Conservation (phyloP, 75 land plant genomes). For the Cupressus sempervirens region DNA sequence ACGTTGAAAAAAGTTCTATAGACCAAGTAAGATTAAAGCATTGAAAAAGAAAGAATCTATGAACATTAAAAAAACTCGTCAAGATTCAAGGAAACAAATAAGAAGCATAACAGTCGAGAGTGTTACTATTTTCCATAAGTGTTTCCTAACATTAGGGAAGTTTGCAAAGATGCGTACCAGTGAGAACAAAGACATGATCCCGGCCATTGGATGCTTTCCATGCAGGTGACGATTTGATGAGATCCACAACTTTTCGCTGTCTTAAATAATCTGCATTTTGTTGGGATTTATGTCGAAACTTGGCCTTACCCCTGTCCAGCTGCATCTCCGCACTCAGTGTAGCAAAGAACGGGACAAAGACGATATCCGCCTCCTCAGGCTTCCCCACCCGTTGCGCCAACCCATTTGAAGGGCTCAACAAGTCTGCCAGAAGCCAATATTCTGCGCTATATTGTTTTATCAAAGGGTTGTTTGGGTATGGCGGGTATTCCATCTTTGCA, state of each 20-base stretch:
- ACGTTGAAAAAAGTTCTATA: background rate
- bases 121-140: background rate
- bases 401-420: conserved; percentile 37
- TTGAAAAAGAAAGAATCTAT: background rate
- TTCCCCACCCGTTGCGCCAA: conserved; percentile 48
- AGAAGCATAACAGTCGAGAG: background rate
- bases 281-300: conserved; percentile 49
- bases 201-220: conserved; percentile 74
- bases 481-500: conserved; percentile 22
- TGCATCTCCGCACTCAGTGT: conserved; percentile 84
- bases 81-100: background rate
- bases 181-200: conserved; percentile 86
- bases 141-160: background rate
- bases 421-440: conserved; percentile 77
- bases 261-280: conserved; percentile 69
- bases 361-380: conserved; percentile 50
- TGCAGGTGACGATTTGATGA: conserved; percentile 43
- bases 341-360: conserved; percentile 88
- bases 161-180: conserved; percentile 34
- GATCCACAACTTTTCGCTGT: conserved; percentile 64
- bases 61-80: background rate
- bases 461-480: conserved; percentile 67
- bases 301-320: conserved; percentile 46
- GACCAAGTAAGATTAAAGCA: background rate
- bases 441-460: conserved; percentile 88